phyloP scores from a whole-genome alignment of 2,329 filamentous ascomycete species.

The Colletotrichum eleusines region DNA sequence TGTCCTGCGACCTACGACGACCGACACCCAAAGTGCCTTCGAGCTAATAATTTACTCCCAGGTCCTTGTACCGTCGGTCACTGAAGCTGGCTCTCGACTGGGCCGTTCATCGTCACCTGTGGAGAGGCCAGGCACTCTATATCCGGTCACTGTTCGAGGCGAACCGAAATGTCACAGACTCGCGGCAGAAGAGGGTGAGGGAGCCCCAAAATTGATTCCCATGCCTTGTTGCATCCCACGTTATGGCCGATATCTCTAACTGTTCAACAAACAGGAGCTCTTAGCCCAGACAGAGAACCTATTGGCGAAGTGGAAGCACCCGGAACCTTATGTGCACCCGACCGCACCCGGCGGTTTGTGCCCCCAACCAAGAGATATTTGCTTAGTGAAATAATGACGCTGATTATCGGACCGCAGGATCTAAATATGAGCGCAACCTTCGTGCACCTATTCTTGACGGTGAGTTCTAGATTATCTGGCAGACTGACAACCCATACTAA shows the following conservation, averaged over 20 bases:
- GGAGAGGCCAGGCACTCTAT: conserved; percentile 96
- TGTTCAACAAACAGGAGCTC: conserved; percentile 70
- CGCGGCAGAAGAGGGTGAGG: conserved; percentile 85
- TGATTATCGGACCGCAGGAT: conserved; percentile 67
- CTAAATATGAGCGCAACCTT: conserved; percentile 96
- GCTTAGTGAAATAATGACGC: background rate
- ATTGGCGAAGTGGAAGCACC: conserved; percentile 95
- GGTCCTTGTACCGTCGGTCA: conserved; percentile 89
- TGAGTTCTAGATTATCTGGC: conserved; percentile 65
- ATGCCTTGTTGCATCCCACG: too few species aligned
- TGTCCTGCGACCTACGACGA: background rate
- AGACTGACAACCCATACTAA: background rate
- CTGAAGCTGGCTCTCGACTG: conserved; percentile 95
- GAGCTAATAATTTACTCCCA: conserved; percentile 47
- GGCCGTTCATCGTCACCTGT: conserved; percentile 91
- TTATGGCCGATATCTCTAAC: conserved; percentile 28
- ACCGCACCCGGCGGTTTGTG: conserved; percentile 90
- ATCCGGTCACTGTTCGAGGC: conserved; percentile 96
- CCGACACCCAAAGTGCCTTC: background rate
- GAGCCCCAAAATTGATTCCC: background rate
- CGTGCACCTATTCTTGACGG: conserved; percentile 83
- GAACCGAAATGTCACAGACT: conserved; percentile 86
- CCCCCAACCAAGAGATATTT: background rate
- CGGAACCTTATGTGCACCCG: conserved; percentile 89
- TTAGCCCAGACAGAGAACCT: conserved; percentile 90